Percentiles rank a stretch among this genome's conserved stretches.
Conservation (phyloP, 768 basidiomycete species). For the Cubamyces lactineus region DNA sequence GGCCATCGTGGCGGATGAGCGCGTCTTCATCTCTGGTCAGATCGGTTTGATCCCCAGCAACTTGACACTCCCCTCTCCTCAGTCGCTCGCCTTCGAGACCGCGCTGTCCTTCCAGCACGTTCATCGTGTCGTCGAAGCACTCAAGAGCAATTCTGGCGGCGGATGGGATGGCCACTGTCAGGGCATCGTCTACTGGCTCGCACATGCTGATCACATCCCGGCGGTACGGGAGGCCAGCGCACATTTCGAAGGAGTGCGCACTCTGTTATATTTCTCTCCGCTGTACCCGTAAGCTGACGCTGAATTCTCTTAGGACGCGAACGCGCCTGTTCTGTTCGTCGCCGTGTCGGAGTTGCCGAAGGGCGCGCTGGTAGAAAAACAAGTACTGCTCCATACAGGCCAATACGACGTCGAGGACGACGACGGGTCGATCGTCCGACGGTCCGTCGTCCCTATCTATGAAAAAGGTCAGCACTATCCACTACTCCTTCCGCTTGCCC, state of each 20-base stretch:
- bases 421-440: constrained; percentile 46
- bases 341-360: constrained; percentile 71
- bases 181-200: constrained; percentile 75
- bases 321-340: constrained; percentile 56
- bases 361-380: constrained; percentile 74
- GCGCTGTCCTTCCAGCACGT: constrained; percentile 84
- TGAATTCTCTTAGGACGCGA: constrained; percentile 22
- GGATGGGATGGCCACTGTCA: constrained; percentile 68
- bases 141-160: constrained; percentile 56
- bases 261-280: background rate
- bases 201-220: constrained; percentile 41
- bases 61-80: constrained; percentile 65
- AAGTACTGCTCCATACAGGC: constrained; percentile 73
- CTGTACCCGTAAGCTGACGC: background rate
- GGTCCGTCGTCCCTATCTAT: constrained; percentile 42
- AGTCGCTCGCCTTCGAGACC: constrained; percentile 61
- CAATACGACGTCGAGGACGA: constrained; percentile 50
- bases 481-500: background rate
- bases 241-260: constrained; percentile 29
- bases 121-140: constrained; percentile 61
- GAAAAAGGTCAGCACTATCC: constrained; percentile 41
- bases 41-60: constrained; percentile 85
- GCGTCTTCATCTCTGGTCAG: constrained; percentile 92
- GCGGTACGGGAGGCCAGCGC: constrained; percentile 46
- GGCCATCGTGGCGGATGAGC: constrained; percentile 77